These are phyloP conservation scores for Aspergillus alliaceus DNA, from an alignment of 2,329 filamentous ascomycete species.

Conservation along the genomic window DNA sequence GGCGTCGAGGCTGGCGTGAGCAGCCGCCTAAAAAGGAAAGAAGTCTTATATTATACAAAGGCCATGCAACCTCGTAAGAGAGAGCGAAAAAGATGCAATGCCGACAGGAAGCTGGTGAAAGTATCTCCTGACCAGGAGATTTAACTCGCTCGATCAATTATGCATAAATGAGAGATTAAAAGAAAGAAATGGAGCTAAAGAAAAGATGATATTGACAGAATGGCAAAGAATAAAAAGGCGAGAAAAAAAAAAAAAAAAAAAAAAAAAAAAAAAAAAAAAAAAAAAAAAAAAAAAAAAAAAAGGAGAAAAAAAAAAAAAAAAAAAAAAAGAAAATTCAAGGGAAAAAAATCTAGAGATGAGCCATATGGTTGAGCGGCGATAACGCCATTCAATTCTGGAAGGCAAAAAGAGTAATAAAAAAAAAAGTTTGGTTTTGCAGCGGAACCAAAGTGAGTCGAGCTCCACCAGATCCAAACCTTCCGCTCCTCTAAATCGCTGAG, in stretches of 20 bases:
- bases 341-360: background rate
- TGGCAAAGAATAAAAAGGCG: background rate
- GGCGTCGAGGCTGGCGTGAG: background rate
- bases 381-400: background rate
- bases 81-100: conserved; percentile 4
- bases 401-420: background rate
- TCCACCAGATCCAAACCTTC: conserved; percentile 10
- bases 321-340: background rate
- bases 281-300: too few relatives aligned
- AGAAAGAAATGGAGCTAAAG: background rate
- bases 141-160: background rate
- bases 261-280: background rate
- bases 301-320: too few relatives aligned
- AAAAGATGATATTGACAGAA: background rate
- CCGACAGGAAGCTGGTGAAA: background rate
- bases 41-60: background rate
- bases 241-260: background rate
- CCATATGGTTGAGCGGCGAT: conserved; percentile 3
- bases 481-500: conserved; percentile 1
- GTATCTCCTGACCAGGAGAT: background rate
- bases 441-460: background rate
- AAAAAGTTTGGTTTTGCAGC: background rate
- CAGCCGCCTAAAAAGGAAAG: background rate
- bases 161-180: background rate
- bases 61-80: conserved; percentile 1